These are phyloP conservation scores for Diospyros kaki DNA, from an alignment of 148 eudicot genomes.

Conservation along the genomic window DNA sequence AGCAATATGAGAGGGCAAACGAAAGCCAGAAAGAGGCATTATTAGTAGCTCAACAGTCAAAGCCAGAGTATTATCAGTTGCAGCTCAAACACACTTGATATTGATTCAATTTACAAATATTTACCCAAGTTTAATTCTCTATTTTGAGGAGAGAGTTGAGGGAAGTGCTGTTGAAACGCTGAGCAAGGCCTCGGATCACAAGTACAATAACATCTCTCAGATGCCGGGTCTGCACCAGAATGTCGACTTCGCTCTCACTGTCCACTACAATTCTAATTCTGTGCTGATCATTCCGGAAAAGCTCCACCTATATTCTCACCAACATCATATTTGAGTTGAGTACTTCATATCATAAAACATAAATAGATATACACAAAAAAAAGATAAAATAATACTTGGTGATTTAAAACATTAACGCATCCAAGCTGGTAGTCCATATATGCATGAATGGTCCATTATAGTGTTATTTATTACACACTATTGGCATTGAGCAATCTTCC, in stretches of 20 bases:
- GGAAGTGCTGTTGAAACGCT: constrained; percentile 88
- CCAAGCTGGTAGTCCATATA: not conserved
- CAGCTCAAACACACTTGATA: not conserved
- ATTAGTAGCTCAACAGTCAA: not conserved
- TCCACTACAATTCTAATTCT: constrained; percentile 82
- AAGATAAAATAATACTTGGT: not conserved
- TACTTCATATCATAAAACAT: not conserved
- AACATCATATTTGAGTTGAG: not conserved
- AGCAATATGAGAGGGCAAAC: not conserved
- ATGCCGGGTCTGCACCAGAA: constrained; percentile 96
- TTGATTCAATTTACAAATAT: constrained; percentile 14
- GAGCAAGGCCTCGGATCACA: constrained; percentile 87
- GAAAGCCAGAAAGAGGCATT: not conserved
- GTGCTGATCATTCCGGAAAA: constrained; percentile 88
- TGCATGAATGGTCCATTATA: not conserved
- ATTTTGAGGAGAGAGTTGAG: constrained; percentile 84
- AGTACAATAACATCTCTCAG: constrained; percentile 85
- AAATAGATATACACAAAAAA: not conserved
- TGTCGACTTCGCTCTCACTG: constrained; percentile 70
- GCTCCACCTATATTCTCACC: constrained; percentile 58
- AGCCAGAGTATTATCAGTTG: not conserved
- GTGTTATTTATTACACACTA: not conserved
- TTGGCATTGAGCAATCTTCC: not conserved
- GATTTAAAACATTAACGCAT: not conserved
- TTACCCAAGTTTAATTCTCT: constrained; percentile 37